Evolutionary conservation across 2,329 filamentous ascomycete species (phyloP), one percentile per base, ranked within the genome.

Genomic region (Ceratocystis albifundus): DNA sequence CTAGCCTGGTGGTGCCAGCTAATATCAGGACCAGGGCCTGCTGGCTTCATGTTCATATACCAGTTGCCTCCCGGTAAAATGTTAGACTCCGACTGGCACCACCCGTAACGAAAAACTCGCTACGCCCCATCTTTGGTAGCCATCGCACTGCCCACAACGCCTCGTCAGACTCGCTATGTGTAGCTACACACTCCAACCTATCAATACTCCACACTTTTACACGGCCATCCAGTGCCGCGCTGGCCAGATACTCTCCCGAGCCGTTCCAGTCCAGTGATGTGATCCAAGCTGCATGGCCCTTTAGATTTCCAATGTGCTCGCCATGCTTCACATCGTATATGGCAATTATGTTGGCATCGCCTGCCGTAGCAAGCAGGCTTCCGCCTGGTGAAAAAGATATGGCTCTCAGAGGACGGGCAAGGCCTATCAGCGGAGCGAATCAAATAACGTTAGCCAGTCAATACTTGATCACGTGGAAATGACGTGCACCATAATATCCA

Each of bases 141-240:
- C 90, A 96, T 72, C 85, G 87, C 32, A 92, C 89, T 65, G 85
- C 84, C 88, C 92, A 96, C 2, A 97, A 74, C 0, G 86, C 83
- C 76, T 89, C 88, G 69, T 93, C 92, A 4, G 89, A 91, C 77
- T 97, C 92, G 67, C 88, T 92, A 74, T 96, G 90, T 8, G 94
- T 99, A 12, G 93, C 91, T 57, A 99, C 94, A 73, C 94, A 97
- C 3, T 82, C 81, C 66, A 85, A 83, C 44, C 86, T 84, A 71
- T 96, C 91, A 68, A 96, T 84, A 36, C 90, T 93, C 94, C 94
- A 99, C 36, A 97, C 89, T 76, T 96, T 96, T 68, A 89, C 90
- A 75, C 96, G 96, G 46, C 94, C 93, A 73, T 97, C 92, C 74
- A 95, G 90, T 1, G 88, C 86, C 61, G 90, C 90, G 72, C 88